Base-by-base conservation (phyloP, 2,329 filamentous ascomycete species). In the Capronia americana region DNA sequence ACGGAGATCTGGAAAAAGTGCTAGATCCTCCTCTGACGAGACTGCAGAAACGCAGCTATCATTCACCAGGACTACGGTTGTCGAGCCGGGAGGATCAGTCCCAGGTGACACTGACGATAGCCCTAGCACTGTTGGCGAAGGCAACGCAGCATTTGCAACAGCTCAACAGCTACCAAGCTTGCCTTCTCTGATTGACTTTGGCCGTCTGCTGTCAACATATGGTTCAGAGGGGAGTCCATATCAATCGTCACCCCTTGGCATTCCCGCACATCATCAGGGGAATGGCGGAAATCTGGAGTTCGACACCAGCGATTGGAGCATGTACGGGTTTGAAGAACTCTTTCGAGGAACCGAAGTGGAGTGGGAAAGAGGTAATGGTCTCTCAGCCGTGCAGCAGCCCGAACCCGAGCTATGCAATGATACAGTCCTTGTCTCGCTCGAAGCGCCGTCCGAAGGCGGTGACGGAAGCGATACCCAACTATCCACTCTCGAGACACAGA, bases 291-390 rank as follows among this genome's bases (percentile, higher is more conserved):
- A 7, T 8, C 30, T 28, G 5, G 14, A 28, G 10, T 24, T 53
- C 14, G 10, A 61, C 24, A 48, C 26, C 23, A 23, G 48, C 20
- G 50, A 61, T 4, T 61, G 58, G 58, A 44, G 55, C 17, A 41
- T 44, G 26, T 38, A 51, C 30, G 32, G 44, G 17, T 14, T 41
- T 54, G 58, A 61, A 7, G 58, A 28, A 4, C 30, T 61, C 12
- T 38, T 61, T 34, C 28, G 50, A n/a, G 28, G 28, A 2, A 28
- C 58, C 3, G 48, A 54, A 23, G 34, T 20, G 11, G 30, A 26
- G 3, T 41, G 17, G 61, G 61, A 58, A 24, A 34, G 34, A 10
- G 55, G 48, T 8, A 1, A n/a, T 23, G 55, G 14, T 10, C 26
- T 51, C 4, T 12, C 38, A 12, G 20, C 26, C 10, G 26, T 34